Evolutionary conservation across 2,329 filamentous ascomycete genomes (phyloP), one percentile per base, ranked within the genome.

Genomic region (Mycogone perniciosa): DNA sequence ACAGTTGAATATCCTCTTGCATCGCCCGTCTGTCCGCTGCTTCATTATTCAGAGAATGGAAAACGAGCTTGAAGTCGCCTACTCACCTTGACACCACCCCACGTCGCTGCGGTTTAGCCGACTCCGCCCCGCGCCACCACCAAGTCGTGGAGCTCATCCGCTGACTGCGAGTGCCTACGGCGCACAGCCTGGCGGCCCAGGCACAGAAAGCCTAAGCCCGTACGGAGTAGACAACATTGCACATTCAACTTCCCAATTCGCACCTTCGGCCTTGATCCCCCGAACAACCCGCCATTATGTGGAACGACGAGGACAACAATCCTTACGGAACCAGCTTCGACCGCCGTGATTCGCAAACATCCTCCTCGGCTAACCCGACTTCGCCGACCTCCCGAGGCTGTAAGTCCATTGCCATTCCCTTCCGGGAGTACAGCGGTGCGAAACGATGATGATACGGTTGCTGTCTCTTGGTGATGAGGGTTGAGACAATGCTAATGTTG

Each of bases 301-400:
- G 92, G 92, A 95, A 96, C 79, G 91, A 97, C 76, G 92, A 97
- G 73, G 67, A 97, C 66, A 97, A 97, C 73, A 97, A 97, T 68
- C 92, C 92, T 5, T 96, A 97, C 65, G 91, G 90, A 57, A 82
- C 77, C 62, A 92, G 89, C 69, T 96, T 95, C 74, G 88, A 93
- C 68, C 86, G 88, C 62, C 84, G 88, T 62, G 88, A 95, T 69
- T 88, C 88, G 55, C 82, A 86, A 67, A 78, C 82, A 42, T 89
- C 85, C 30, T 85, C 85, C 31, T 74, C 76, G 40, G 76, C 76
- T 20, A 82, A 86, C 64, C 82, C 84, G 26, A 74, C 82, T 49
- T 87, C 85, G 37, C 84, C 84, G 43, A 70, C 67, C 40, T 65
- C 72, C 48, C 76, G 70, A 66, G 72, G 78, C 59, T 80, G 80